These are phyloP conservation scores for Seiridium cupressi DNA, from an alignment of 2,329 filamentous ascomycete species.

Conservation along the genomic window DNA sequence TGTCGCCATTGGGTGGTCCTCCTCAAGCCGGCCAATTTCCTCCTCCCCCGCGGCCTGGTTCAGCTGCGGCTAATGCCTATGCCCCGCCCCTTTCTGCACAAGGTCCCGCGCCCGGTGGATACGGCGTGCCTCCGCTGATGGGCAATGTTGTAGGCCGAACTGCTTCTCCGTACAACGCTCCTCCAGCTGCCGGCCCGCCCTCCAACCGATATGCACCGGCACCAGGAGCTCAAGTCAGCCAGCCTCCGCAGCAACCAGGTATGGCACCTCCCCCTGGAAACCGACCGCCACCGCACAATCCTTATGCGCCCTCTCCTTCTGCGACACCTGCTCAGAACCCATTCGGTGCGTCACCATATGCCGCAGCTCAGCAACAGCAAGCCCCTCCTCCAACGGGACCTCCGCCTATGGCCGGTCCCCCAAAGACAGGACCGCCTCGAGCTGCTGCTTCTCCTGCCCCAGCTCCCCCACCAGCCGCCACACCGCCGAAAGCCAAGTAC, in stretches of 20 bases:
- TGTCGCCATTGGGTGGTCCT: constrained; percentile 65
- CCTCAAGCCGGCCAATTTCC: constrained; percentile 44
- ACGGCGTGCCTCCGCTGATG: constrained; percentile 46
- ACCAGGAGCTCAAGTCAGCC: constrained; percentile 49
- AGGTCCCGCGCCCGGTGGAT: constrained; percentile 21
- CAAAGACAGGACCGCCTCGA: constrained; percentile 15
- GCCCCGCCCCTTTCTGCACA: constrained; percentile 55
- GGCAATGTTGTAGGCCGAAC: constrained; percentile 60
- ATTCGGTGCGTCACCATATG: constrained; percentile 60
- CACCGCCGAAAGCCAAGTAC: constrained; percentile 62
- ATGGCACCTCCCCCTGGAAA: constrained; percentile 31
- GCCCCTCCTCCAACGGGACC: constrained; percentile 34
- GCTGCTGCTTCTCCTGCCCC: constrained; percentile 36
- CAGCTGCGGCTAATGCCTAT: constrained; percentile 62
- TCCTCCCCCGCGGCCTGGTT: constrained; percentile 48
- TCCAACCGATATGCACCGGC: constrained; percentile 74
- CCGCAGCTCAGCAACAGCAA: constrained; percentile 34
- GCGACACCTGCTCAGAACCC: constrained; percentile 45
- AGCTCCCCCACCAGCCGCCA: constrained; percentile 44
- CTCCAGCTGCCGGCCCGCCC: constrained; percentile 67
- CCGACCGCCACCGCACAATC: constrained; percentile 45
- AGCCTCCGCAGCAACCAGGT: constrained; percentile 33
- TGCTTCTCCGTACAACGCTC: constrained; percentile 82
- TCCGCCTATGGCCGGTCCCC: constrained; percentile 36
- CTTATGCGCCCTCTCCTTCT: constrained; percentile 49